Evolutionary conservation across 148 eudicot species (phyloP).

Genomic region (Bassia scoparia): DNA sequence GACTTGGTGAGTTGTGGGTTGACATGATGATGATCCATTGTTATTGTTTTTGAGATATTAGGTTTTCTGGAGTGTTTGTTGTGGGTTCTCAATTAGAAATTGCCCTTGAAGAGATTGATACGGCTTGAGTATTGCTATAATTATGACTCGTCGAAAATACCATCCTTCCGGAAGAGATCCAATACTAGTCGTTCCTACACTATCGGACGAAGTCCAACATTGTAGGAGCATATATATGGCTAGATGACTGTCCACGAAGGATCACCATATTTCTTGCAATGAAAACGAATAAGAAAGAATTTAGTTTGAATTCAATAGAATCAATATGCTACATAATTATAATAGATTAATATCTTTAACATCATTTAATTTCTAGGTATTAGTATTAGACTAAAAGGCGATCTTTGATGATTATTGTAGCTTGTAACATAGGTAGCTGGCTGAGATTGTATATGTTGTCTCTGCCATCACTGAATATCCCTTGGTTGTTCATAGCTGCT

Average conservation of each 20-base stretch:
- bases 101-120: conserved; percentile 22
- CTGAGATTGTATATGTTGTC: conserved; percentile 68
- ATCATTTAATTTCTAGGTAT: background rate
- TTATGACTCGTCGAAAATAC: background rate
- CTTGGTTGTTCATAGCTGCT: conserved; percentile 43
- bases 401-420: conserved; percentile 41
- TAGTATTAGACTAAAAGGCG: conserved; percentile 43
- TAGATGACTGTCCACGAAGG: conserved; percentile 29
- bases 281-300: background rate
- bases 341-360: background rate
- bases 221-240: conserved; percentile 26
- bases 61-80: conserved; percentile 11
- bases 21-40: conserved; percentile 2
- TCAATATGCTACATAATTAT: background rate
- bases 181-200: conserved; percentile 1
- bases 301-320: background rate
- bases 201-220: conserved; percentile 15
- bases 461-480: conserved; percentile 43
- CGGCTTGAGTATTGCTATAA: conserved; percentile 1
- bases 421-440: conserved; percentile 72
- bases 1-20: conserved; percentile 13
- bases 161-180: conserved; percentile 15
- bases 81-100: conserved; percentile 29
- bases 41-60: conserved; percentile 3
- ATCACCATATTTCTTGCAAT: conserved; percentile 29